Base-by-base conservation (phyloP, 2,329 filamentous ascomycete genomes). In the Capronia epimyces region DNA sequence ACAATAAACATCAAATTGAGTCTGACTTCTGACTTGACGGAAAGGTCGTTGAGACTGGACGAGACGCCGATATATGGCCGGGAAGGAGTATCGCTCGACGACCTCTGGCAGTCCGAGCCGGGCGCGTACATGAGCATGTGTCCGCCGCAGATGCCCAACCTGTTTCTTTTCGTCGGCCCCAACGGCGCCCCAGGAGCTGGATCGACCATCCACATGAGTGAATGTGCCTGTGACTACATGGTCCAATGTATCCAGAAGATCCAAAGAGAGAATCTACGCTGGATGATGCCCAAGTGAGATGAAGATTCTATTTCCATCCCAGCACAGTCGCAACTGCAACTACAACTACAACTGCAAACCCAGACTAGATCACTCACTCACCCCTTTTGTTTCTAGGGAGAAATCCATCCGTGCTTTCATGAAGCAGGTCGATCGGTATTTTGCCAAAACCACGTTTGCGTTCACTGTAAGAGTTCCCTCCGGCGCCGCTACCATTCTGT, bases 71-170 rank as follows among this genome's bases (percentile, higher is more conserved):
- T 43, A n/a, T 10, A 25, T 5, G 31, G 37, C 20, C 10, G 16
- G 9, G 2, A 49, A 15, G 25, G 37, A 3, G 13, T 43, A 5
- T 36, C 31, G 7, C 25, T 43, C 15, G 20, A 25, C 16, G 24
- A 43, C 18, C 2, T 49, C 2, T 46, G 43, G 43, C 3, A 46
- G 3, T 7, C 16, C 8, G 29, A 36, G 12, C 39, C 39, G 2
- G 20, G 20, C 3, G 25, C 46, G 20, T 49, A 43, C 27, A 24
- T 24, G 25, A n/a, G 16, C 10, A 49, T 49, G 3, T 43, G 16
- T 15, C 39, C 39, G 7, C 42, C 43, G 13, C 22, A 51, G 9
- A 51, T 51, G 49, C 49, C 49, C 7, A 51, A 51, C 18, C 16
- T 46, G 3, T 46, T 51, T 24, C 15, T 42, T 2, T 46, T 46